phyloP scores from a whole-genome alignment of 768 basidiomycete species.

The Panellus pusillus region DNA sequence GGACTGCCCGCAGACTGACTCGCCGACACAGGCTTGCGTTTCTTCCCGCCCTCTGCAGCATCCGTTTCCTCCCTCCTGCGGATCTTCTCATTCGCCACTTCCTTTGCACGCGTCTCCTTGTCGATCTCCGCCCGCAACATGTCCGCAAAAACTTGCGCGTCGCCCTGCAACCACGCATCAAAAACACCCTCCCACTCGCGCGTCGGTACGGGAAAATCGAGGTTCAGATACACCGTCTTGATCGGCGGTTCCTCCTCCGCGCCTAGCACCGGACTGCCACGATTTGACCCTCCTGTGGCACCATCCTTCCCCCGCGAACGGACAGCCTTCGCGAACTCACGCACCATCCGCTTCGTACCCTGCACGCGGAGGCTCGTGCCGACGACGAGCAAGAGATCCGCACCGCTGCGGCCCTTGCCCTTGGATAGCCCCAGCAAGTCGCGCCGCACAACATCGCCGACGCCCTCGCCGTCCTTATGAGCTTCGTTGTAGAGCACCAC shows the following conservation, averaged over 20 bases:
- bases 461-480: constrained; percentile 84
- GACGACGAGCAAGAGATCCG: constrained; percentile 85
- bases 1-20: constrained; percentile 1
- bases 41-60: constrained; percentile 21
- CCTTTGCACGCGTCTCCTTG: constrained; percentile 53
- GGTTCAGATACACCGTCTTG: constrained; percentile 78
- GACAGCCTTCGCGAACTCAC: constrained; percentile 83
- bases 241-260: constrained; percentile 55
- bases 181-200: constrained; percentile 90
- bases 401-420: constrained; percentile 67
- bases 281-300: constrained; percentile 25
- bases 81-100: constrained; percentile 55
- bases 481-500: constrained; percentile 91
- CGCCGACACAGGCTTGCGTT: constrained; percentile 10
- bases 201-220: constrained; percentile 83
- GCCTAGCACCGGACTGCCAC: constrained; percentile 43
- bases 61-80: constrained; percentile 53
- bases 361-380: constrained; percentile 89
- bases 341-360: constrained; percentile 88
- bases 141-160: constrained; percentile 77
- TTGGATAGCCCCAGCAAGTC: constrained; percentile 74
- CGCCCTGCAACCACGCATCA: constrained; percentile 87
- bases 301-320: constrained; percentile 45
- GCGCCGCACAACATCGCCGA: constrained; percentile 79
- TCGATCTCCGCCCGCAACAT: constrained; percentile 59